Percentiles rank a stretch among this genome's conserved stretches.
phyloP scores from a whole-genome alignment of 768 basidiomycete genomes.

The Rhizopogon roseolus region DNA sequence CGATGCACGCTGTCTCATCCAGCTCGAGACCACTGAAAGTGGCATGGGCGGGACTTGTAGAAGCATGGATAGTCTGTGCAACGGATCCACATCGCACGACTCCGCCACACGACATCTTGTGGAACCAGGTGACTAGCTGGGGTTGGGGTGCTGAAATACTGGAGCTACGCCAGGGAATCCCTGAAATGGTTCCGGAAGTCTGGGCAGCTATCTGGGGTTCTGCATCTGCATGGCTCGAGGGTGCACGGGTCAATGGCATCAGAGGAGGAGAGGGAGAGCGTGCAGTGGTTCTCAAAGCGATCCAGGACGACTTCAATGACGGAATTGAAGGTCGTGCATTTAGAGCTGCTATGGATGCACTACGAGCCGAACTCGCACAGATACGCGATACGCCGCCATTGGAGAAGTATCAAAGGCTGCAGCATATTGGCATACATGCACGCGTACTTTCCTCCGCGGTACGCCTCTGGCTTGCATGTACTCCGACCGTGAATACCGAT shows the following conservation, averaged over 20 bases:
- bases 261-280: slow-evolving; percentile 65
- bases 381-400: neutral
- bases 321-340: slow-evolving; percentile 34
- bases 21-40: slow-evolving; percentile 25
- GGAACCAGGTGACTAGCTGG: slow-evolving; percentile 84
- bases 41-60: slow-evolving; percentile 58
- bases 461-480: slow-evolving; percentile 62
- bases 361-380: slow-evolving; percentile 25
- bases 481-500: slow-evolving; percentile 37
- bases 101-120: slow-evolving; percentile 81
- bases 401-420: slow-evolving; percentile 6
- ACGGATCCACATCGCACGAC: slow-evolving; percentile 88
- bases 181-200: slow-evolving; percentile 19
- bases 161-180: slow-evolving; percentile 32
- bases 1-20: slow-evolving; percentile 38
- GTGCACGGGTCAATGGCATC: slow-evolving; percentile 65
- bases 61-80: slow-evolving; percentile 77
- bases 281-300: slow-evolving; percentile 24
- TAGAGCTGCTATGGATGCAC: slow-evolving; percentile 25
- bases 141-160: slow-evolving; percentile 62
- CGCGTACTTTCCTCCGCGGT: slow-evolving; percentile 41
- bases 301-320: slow-evolving; percentile 38
- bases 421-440: slow-evolving; percentile 30
- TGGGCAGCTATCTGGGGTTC: slow-evolving; percentile 35
- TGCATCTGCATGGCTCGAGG: slow-evolving; percentile 69